Base-by-base conservation (phyloP, 306 rosid species). In the Dalbergia cochinchinensis region DNA sequence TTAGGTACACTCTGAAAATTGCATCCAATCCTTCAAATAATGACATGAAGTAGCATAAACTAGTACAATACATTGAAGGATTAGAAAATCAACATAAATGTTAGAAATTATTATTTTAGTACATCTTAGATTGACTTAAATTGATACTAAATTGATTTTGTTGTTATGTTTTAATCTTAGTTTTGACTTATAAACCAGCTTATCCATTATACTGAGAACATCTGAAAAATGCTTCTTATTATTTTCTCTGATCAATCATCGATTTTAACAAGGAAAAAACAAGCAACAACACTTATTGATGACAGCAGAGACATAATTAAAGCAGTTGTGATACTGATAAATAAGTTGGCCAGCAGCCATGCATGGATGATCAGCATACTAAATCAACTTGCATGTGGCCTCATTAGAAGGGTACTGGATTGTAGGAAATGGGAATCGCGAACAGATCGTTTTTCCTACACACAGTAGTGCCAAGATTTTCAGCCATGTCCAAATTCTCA, bases 401-500 rank as follows among this genome's bases (percentile, higher is more conserved):
- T 47, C 26, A 48, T 13, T 69, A 57, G 14, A 66, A 8, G 10
- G 18, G 44, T 18, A 42, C 57, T 18, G 15, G 22, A 55, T 69
- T 33, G 6, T 68, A 45, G 4, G 61, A 9, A 58, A 26, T 58
- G 8, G 83, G 83, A 51, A 71, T 11, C 4, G 15, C 50, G 0
- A 33, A 10, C 15, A 80, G 51, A 45, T 72, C 45, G 3, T 33
- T 11, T 73, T 65, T 83, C 35, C 66, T 72, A 65, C 58, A 57
- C 37, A 22, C 41, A 18, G 71, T 8, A 6, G 35, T 11, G 16
- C 71, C 80, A 47, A 26, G 58, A 71, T 8, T 1, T 63, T 83
- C 86, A 19, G 65, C 37, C 77, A 78, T 78, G 60, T 78, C 86
- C 14, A 66, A n/a, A 11, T 54, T 62, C 60, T 73, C 80, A 62